Base-by-base conservation (phyloP, 139 green algal species). In the Eudorina sp. region DNA sequence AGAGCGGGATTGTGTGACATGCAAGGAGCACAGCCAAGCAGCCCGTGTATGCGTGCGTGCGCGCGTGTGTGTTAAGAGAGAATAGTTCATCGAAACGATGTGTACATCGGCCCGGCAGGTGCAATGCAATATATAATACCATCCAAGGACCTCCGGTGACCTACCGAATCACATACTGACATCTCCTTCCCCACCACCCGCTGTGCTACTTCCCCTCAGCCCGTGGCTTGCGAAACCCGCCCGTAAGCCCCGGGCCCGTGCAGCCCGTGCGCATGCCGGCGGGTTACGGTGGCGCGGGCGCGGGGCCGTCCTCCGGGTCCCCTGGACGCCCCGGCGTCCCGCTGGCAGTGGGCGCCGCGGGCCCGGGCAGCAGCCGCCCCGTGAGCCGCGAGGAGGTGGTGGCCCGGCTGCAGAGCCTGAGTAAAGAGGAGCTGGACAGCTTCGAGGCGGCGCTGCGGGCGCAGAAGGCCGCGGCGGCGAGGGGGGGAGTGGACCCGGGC, bases 341-440 rank as follows among this genome's bases (percentile, higher is more conserved):
- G 4, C 80, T 86, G 80, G 80, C 80, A 0, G 60, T 86, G 43
- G 80, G 80, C 43, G 60, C 80, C 27, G 18, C 40, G 38, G 62
- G 40, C 1, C 81, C 81, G 0, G 81, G 81, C 81, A 41, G 80
- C 58, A 43, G 43, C 6, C 81, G 81, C 2, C 45, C 64, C 19
- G 81, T 69, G n/a, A 87, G 81, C 60, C 81, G 81, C 16, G 81
- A 87, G 81, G 81, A 87, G 81, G 81, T 87, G 45, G 81, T 87
- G 81, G 81, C 81, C 34, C 81, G 81, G 81, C 64, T 87, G 60
- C 81, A 87, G 81, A 78, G 66, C 81, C 83, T 88, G 8, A 53
- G n/a, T 23, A 80, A 80, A 13, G 83, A 88, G 68, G 83, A 88
- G 83, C 83, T 88, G 36, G 68, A 88, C 68, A 72, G 83, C 83